Percentiles rank a stretch among this genome's conserved stretches.
These are phyloP conservation scores for Phytomonas serpens DNA, from an alignment of 208 protist genomes.

Conservation along the genomic window DNA sequence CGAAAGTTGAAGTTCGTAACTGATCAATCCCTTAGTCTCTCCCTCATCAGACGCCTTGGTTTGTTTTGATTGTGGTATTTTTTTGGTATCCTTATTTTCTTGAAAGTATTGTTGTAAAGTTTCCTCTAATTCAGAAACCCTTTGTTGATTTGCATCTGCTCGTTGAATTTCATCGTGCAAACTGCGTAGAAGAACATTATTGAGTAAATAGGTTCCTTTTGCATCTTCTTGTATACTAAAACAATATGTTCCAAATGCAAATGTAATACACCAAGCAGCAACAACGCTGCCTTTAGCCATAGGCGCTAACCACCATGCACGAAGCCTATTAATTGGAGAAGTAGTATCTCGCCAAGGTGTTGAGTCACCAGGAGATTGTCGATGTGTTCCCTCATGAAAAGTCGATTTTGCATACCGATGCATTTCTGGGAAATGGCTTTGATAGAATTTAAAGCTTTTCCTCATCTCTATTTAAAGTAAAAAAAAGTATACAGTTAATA, in stretches of 20 bases:
- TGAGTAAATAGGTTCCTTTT: constrained; percentile 79
- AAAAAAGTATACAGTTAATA: constrained; percentile 7
- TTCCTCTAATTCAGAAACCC: constrained; percentile 41
- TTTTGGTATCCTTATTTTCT: constrained; percentile 21
- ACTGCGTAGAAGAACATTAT: constrained; percentile 78
- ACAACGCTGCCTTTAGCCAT: constrained; percentile 76
- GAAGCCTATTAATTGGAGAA: constrained; percentile 67
- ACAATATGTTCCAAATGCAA: constrained; percentile 69
- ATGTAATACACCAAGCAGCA: constrained; percentile 69
- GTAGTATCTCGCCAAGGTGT: constrained; percentile 77
- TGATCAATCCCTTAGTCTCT: constrained; percentile 41
- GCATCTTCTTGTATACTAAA: constrained; percentile 82
- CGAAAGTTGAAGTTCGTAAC: constrained; percentile 74
- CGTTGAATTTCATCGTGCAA: constrained; percentile 73
- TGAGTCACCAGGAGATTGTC: constrained; percentile 77
- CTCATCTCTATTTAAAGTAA: constrained; percentile 16
- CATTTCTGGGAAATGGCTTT: constrained; percentile 54
- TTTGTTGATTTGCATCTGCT: constrained; percentile 65
- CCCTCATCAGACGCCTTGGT: constrained; percentile 23
- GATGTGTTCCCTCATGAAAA: constrained; percentile 82
- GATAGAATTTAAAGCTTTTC: constrained; percentile 14
- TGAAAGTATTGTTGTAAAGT: constrained; percentile 37
- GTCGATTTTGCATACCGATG: constrained; percentile 78
- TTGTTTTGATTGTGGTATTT: constrained; percentile 21
- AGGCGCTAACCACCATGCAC: constrained; percentile 73